A percentile compares a stretch with the other conserved stretches of the same genome.
phyloP scores from a whole-genome alignment of 1,284 basidiomycete species.

The Leccinum solheimii region DNA sequence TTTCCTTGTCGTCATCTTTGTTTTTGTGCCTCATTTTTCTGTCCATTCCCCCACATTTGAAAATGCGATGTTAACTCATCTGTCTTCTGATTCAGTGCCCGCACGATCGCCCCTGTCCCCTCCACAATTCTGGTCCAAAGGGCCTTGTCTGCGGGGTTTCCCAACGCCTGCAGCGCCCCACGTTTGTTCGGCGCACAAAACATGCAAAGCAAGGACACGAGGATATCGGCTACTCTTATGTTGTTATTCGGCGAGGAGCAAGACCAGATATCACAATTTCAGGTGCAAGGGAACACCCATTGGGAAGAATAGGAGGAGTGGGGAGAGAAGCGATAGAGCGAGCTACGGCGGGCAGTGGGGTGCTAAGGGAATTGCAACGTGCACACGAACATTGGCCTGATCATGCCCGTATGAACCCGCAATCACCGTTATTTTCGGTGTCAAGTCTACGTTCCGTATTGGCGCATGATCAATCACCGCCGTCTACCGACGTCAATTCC shows the following conservation, averaged over 20 bases:
- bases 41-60: constrained; percentile 20
- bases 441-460: constrained; percentile 10
- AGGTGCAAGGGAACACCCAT: constrained; percentile 26
- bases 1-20: not conserved
- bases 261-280: constrained; percentile 49
- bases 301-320: constrained; percentile 70
- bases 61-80: constrained; percentile 4
- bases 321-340: constrained; percentile 42
- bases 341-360: constrained; percentile 22
- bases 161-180: constrained; percentile 84
- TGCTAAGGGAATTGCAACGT: constrained; percentile 26
- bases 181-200: constrained; percentile 85
- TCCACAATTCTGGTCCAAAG: constrained; percentile 51
- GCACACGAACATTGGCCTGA: constrained; percentile 22
- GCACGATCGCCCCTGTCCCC: constrained; percentile 86
- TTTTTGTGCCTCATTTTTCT: constrained; percentile 11
- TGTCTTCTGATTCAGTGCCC: constrained; percentile 64
- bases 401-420: constrained; percentile 22
- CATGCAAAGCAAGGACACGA: constrained; percentile 83
- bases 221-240: constrained; percentile 87
- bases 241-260: constrained; percentile 80
- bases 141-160: constrained; percentile 78
- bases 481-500: constrained; percentile 21
- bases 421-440: constrained; percentile 28
- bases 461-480: constrained; percentile 17